Base-by-base conservation (phyloP, 1,284 basidiomycete species). In the Mycosarcoma mackinlayi region DNA sequence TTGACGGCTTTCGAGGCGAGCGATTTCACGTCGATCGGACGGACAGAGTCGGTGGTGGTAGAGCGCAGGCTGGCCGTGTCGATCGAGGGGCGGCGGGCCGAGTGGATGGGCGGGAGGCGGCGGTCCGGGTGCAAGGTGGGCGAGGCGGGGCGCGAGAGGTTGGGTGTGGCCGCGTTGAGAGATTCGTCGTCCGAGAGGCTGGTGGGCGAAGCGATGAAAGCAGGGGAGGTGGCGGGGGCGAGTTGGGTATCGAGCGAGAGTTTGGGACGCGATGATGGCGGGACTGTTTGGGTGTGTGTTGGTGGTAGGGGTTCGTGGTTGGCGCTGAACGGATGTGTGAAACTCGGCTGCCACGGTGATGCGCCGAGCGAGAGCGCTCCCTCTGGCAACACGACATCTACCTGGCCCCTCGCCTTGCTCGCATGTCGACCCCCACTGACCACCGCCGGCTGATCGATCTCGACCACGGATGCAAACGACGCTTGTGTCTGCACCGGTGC, bases 1-100 rank as follows among this genome's bases (percentile, higher is more conserved):
- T 61, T 56, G 11, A 64, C 60, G 16, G 61, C 61, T 21, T 60
- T 52, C 9, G 30, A 60, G 4, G 60, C 66, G 7, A 69, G 37
- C 14, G 31, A 40, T 25, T 64, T 69, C 0, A 69, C 66, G 45
- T 69, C 66, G 39, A 68, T 57, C 24, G 45, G 25, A 23, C 4
- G 14, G n/a, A n/a, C n/a, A 2, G 49, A 40, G 25, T 56, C 54
- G 45, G 53, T 11, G 8, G 55, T 10, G 30, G 8, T 31, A 14
- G 8, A 53, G 14, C 51, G 46, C 8, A 66, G 27, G 18, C 38
- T 4, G 42, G 19, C 10, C 28, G 42, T 9, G 47, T 49, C 47
- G 34, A 39, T 19, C 5, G 35, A 38, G n/a, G 54, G 56, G n/a
- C 54, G 44, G 1, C 30, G 30, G 30, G 30, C 14, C 9, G 9